Evolutionary conservation across 75 land plant genomes (phyloP).

Genomic region (Cunninghamia lanceolata): DNA sequence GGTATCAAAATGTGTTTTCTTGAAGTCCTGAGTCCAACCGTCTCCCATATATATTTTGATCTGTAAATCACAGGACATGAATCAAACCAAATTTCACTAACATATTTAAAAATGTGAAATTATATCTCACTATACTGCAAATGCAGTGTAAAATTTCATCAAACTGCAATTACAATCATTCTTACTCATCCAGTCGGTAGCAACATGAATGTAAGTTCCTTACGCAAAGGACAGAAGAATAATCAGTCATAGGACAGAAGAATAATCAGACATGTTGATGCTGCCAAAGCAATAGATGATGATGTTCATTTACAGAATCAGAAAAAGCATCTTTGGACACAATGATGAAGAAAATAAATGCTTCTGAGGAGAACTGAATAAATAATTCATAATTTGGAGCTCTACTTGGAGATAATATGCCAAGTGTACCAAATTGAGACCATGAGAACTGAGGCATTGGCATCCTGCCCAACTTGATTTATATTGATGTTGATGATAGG

Average conservation of each 20-base stretch:
- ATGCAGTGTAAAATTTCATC: not conserved
- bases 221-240: not conserved
- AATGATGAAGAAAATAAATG: too few species aligned
- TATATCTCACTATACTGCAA: not conserved
- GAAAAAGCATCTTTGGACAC: not conserved
- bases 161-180: not conserved
- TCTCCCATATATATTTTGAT: conserved; percentile 58
- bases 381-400: not conserved
- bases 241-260: not conserved
- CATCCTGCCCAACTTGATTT: not conserved
- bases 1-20: conserved; percentile 52
- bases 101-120: not conserved
- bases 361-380: not conserved
- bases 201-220: not conserved
- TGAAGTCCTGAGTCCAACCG: conserved; percentile 59
- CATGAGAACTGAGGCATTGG: not conserved
- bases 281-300: not conserved
- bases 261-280: not conserved
- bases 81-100: not conserved
- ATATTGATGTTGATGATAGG: too few species aligned
- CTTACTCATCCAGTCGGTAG: not conserved
- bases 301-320: not conserved
- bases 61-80: conserved; percentile 21
- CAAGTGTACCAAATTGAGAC: not conserved
- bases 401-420: not conserved